phyloP scores from a whole-genome alignment of 1,284 basidiomycete genomes.

The Ceratobasidium theobromae region DNA sequence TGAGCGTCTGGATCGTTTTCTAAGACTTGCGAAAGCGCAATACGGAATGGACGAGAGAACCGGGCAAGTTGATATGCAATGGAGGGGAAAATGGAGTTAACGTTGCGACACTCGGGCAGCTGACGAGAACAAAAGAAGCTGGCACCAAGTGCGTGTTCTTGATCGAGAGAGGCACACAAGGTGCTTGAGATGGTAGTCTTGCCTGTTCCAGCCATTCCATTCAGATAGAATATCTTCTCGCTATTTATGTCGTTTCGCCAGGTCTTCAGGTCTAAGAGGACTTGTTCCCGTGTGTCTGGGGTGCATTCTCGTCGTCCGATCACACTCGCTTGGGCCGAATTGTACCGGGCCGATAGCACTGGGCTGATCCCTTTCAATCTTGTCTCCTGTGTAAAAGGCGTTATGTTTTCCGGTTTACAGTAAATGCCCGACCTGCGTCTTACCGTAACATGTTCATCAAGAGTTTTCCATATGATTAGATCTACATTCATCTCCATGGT shows the following conservation, averaged over 20 bases:
- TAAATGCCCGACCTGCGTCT: not conserved
- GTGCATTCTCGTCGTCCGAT: not conserved
- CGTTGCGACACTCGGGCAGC: slow-evolving; percentile 7
- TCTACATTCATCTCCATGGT: not conserved
- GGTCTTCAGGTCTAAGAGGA: not conserved
- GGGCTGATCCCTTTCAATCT: not conserved
- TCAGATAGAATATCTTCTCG: not conserved
- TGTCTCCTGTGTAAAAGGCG: not conserved
- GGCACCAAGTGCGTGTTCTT: not conserved
- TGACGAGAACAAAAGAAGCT: slow-evolving; percentile 38
- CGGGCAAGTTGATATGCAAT: slow-evolving; percentile 28
- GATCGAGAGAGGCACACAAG: not conserved
- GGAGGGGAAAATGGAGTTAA: slow-evolving; percentile 28
- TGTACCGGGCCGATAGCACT: not conserved
- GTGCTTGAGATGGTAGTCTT: slow-evolving; percentile 34
- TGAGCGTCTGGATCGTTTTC: not conserved
- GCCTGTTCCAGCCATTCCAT: slow-evolving; percentile 31
- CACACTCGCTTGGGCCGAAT: not conserved
- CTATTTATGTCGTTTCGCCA: not conserved
- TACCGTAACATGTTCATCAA: not conserved
- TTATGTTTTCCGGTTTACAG: not conserved
- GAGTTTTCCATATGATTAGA: not conserved
- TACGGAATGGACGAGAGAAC: slow-evolving; percentile 2
- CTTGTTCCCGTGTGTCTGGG: not conserved
- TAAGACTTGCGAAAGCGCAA: not conserved